Evolutionary conservation across 2,329 filamentous ascomycete genomes (phyloP), one percentile per base, ranked within the genome.

Genomic region (Metarhizium guizhouense): DNA sequence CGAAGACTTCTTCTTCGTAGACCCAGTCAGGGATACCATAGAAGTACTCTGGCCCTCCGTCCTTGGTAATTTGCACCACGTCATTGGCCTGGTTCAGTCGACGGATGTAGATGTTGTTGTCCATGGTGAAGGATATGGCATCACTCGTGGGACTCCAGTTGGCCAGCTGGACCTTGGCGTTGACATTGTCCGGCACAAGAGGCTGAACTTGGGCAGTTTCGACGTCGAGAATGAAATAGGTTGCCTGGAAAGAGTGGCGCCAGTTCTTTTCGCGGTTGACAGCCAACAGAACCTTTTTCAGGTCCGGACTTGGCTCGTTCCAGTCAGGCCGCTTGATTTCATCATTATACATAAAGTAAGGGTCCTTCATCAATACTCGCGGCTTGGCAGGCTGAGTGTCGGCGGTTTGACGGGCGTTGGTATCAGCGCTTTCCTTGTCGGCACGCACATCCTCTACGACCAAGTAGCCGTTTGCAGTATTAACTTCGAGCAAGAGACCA

Each of bases 21-120:
- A 97, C 94, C 94, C 94, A 99, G 69, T 99, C 95, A 0, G 94
- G 94, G 20, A 96, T 84, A 18, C 94, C 94, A 64, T 99, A 96
- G 71, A 99, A 99, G 57, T 94, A 83, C 63, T 97, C 85, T 0
- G 84, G 77, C 0, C 93, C 90, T 13, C 95, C 94, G 67, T 99
- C 93, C 54, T 77, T 83, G 1, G 94, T 97, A 63, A 99, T 87
- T 59, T 87, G 83, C 5, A 80, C 77, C 4, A 90, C 80, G 16
- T 79, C 72, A 20, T 82, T 74, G 4, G 79, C 81, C 38, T 66
- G 72, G 6, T 58, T 64, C 13, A 83, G 61, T 3, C 83, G 84
- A 53, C 94, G 85, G 48, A 97, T 74, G 67, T 84, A 97, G 64
- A 99, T 75, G 69, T 99, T 96, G 73, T 99, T 97, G 58, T 91